Conservation (phyloP, 75 land plant species). For the Cupressus sempervirens region DNA sequence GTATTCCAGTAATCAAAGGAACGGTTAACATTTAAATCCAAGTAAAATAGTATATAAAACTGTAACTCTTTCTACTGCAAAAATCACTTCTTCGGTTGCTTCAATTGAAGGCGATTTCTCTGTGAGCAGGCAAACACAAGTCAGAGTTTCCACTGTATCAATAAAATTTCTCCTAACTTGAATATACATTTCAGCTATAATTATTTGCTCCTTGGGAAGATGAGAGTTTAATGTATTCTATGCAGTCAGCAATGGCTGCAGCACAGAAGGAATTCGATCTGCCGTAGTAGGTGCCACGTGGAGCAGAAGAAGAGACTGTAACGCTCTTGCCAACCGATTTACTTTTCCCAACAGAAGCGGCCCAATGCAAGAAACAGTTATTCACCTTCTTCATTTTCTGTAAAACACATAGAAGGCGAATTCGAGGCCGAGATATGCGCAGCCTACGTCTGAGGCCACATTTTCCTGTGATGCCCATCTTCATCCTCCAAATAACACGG, state of each 20-base stretch:
- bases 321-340: not conserved
- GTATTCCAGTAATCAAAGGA: too few species aligned
- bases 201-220: not conserved
- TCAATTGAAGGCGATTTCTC: too few species aligned
- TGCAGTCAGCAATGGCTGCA: conserved; percentile 59
- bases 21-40: too few species aligned
- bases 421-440: not conserved
- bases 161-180: too few species aligned
- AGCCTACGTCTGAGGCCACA: not conserved
- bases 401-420: not conserved
- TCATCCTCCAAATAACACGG: not conserved
- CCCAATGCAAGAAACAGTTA: not conserved
- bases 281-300: not conserved
- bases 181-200: too few species aligned
- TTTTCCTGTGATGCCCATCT: not conserved
- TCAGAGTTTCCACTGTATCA: too few species aligned
- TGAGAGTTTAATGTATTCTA: conserved; percentile 56
- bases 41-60: too few species aligned
- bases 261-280: conserved; percentile 35
- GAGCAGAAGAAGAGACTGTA: not conserved
- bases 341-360: not conserved
- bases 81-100: too few species aligned
- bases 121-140: too few species aligned
- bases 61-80: too few species aligned
- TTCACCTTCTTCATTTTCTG: not conserved